Evolutionary conservation across 768 basidiomycete species (phyloP).

Genomic region (Epithele typhae): DNA sequence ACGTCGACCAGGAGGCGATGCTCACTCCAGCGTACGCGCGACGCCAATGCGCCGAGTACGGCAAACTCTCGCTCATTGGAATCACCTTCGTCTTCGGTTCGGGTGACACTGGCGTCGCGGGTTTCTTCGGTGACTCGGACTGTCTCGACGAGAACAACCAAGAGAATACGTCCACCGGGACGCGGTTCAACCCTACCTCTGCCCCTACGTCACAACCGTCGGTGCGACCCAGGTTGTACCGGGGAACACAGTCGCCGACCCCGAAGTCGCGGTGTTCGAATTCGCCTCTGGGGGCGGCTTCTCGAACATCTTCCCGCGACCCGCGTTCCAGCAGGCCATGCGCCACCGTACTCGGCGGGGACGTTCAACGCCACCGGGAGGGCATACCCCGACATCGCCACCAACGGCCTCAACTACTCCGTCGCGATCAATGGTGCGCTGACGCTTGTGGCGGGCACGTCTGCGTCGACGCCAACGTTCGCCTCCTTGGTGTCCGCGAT

Average conservation of each 20-base stretch:
- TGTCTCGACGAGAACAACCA: conserved; percentile 31
- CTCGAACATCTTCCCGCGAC: conserved; percentile 35
- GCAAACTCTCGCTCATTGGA: conserved; percentile 31
- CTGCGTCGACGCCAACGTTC: conserved; percentile 58
- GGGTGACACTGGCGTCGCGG: conserved; percentile 39
- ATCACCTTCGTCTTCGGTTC: conserved; percentile 36
- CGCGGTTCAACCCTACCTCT: conserved; percentile 28
- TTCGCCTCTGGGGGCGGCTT: conserved; percentile 38
- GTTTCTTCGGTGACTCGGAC: conserved; percentile 19
- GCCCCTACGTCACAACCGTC: conserved; percentile 38
- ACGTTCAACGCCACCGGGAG: conserved; percentile 33
- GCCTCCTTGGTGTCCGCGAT: conserved; percentile 59
- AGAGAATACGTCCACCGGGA: conserved; percentile 6
- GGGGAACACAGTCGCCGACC: conserved; percentile 26
- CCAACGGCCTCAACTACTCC: conserved; percentile 32
- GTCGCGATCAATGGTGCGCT: conserved; percentile 26
- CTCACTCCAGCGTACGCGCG: conserved; percentile 21
- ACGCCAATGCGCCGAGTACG: conserved; percentile 41
- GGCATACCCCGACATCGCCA: conserved; percentile 29
- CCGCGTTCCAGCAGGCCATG: conserved; percentile 31
- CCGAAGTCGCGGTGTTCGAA: conserved; percentile 33
- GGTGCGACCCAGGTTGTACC: conserved; percentile 35
- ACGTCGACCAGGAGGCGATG: conserved; percentile 11
- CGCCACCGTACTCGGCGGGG: conserved; percentile 30
- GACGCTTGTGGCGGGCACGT: conserved; percentile 50